A percentile compares a stretch with the other conserved stretches of the same genome.
These are phyloP conservation scores for Seiridium cupressi DNA, from an alignment of 2,329 filamentous ascomycete genomes.

Conservation along the genomic window DNA sequence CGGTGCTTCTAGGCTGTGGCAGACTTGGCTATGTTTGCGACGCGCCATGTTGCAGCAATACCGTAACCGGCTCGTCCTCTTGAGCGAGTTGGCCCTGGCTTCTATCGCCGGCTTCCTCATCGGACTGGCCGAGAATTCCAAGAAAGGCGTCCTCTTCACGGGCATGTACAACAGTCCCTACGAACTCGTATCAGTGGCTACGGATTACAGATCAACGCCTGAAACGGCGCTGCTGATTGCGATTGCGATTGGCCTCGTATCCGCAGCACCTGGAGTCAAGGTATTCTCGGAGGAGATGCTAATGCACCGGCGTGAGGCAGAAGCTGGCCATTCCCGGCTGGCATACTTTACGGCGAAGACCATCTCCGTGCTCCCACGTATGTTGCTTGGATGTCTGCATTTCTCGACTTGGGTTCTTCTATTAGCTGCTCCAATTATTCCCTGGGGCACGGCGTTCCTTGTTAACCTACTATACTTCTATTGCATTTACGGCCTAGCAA, in stretches of 20 bases:
- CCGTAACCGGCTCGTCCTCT: slow-evolving; percentile 47
- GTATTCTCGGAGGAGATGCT: slow-evolving; percentile 56
- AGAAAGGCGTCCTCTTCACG: slow-evolving; percentile 50
- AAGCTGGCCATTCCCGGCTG: slow-evolving; percentile 52
- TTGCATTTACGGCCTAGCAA: slow-evolving; percentile 56
- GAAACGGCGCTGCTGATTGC: slow-evolving; percentile 51
- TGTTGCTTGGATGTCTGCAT: slow-evolving; percentile 50
- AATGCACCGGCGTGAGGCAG: slow-evolving; percentile 53
- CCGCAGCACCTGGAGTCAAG: slow-evolving; percentile 52
- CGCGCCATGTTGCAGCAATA: slow-evolving; percentile 57
- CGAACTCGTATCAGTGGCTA: slow-evolving; percentile 47
- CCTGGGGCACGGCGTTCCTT: slow-evolving; percentile 45
- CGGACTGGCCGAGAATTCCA: slow-evolving; percentile 48
- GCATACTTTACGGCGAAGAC: slow-evolving; percentile 59
- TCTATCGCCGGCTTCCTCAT: slow-evolving; percentile 51
- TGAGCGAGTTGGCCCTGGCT: slow-evolving; percentile 53
- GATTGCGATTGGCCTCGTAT: slow-evolving; percentile 55
- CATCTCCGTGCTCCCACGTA: slow-evolving; percentile 47
- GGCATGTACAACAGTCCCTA: slow-evolving; percentile 52
- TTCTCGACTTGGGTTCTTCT: slow-evolving; percentile 51
- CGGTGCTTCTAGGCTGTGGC: slow-evolving; percentile 45
- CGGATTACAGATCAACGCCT: slow-evolving; percentile 48
- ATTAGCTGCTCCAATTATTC: slow-evolving; percentile 47
- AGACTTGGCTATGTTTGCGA: slow-evolving; percentile 50
- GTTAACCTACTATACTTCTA: slow-evolving; percentile 57